A percentile compares a stretch with the other conserved stretches of the same genome.
Conservation (phyloP, 164 flowering plant genomes). For the Paratinospora sagittata region DNA sequence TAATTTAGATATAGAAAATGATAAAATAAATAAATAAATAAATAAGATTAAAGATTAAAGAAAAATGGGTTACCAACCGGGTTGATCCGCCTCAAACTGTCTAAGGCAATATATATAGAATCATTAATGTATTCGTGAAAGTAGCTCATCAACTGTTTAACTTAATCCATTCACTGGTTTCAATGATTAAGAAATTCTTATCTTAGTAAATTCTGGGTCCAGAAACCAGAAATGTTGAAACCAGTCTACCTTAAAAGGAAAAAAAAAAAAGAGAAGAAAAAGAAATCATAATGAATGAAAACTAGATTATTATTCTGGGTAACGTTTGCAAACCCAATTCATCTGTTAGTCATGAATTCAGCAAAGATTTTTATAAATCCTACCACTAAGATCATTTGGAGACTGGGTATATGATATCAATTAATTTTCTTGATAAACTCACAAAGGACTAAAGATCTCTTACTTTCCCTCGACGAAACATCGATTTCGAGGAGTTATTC, state of each 20-base stretch:
- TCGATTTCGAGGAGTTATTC: not conserved
- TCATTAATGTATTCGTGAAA: not conserved
- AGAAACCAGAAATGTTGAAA: not conserved
- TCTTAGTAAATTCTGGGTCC: not conserved
- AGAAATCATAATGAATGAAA: not conserved
- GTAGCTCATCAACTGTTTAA: too few relatives aligned
- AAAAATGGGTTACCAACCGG: not conserved
- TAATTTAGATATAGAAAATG: too few relatives aligned
- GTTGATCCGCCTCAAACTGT: not conserved
- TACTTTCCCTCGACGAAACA: not conserved
- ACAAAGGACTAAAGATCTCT: not conserved
- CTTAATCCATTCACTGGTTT: too few relatives aligned
- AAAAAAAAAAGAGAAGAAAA: too few relatives aligned
- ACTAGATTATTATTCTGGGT: too few relatives aligned
- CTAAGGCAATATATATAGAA: not conserved
- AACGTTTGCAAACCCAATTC: too few relatives aligned
- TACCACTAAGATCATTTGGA: too few relatives aligned
- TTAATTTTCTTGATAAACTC: not conserved
- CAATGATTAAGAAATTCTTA: not conserved
- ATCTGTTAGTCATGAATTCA: not conserved
- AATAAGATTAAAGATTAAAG: too few relatives aligned
- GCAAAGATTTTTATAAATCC: too few relatives aligned
- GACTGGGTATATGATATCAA: not conserved
- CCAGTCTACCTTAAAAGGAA: not conserved
- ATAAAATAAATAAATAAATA: too few relatives aligned